Evolutionary conservation across 139 green algal species (phyloP), one percentile per base, ranked within the genome.

Genomic region (Coelastrella sp.): DNA sequence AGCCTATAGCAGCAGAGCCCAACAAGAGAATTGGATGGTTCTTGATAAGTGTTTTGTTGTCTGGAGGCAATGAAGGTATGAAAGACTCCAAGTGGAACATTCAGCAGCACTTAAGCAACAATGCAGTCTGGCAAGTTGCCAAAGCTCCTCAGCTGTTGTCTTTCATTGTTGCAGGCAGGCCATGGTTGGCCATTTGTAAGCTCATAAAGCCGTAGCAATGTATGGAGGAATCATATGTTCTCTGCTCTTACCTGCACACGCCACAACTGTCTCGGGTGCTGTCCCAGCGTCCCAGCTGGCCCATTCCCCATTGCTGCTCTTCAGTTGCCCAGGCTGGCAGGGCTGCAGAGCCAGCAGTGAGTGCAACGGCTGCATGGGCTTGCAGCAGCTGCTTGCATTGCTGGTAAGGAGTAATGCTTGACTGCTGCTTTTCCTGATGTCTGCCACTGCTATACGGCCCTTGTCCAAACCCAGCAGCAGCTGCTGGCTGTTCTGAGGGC

Each of bases 391-490:
- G 24, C 22, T 74, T 61, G 24, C 20, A 60, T 24, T 65, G 84
- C 72, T 22, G 57, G 72, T 84, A n/a, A 81, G 15, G 65, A 91
- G 61, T 35, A 91, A 63, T 59, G 35, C 59, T 12, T 73, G 8
- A 17, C 6, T 61, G 20, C 78, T 70, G 56, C 49, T 86, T 58
- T 70, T 91, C 58, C 87, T 80, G 4, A 91, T 65, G 87, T 91
- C 87, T n/a, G 56, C 87, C 56, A 91, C 19, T n/a, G 78, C 87
- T 68, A 91, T 8, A 11, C 87, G 87, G 19, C 87, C 87, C 11
- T 81, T 87, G 78, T 91, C 87, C 0, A 91, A 78, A 4, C 87
- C 87, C 49, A 91, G 10, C 35, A 91, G 61, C 63, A 91, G 27
- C 78, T 91, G 87, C 19, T 84, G 49, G 11, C 70, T 65, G 56